phyloP scores from a whole-genome alignment of 208 protist species.

The Acanthamoeba culbertsoni region DNA sequence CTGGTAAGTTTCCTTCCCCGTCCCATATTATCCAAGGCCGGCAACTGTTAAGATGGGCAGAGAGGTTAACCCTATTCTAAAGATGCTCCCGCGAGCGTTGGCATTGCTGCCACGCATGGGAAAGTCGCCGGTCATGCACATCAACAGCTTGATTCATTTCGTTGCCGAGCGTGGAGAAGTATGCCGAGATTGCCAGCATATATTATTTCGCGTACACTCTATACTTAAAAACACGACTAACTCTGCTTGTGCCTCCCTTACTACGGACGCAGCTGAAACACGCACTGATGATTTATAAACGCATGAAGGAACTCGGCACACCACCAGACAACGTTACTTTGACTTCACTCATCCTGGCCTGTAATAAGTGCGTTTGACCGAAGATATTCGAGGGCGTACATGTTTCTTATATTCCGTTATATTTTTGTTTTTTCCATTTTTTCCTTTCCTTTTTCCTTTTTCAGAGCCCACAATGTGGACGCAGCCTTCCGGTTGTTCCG shows the following conservation, averaged over 20 bases:
- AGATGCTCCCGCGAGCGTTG: not conserved
- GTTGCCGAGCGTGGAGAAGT: not conserved
- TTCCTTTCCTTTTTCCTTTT: too few relatives aligned
- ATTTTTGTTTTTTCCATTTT: too few relatives aligned
- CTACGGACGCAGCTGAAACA: not conserved
- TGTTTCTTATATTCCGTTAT: too few relatives aligned
- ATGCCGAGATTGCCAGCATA: too few relatives aligned
- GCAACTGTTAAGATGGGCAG: too few relatives aligned
- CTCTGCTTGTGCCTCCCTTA: not conserved
- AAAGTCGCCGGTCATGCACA: not conserved
- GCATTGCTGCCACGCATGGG: not conserved
- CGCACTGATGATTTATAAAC: not conserved
- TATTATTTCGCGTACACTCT: not conserved
- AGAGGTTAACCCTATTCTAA: too few relatives aligned
- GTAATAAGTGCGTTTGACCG: not conserved
- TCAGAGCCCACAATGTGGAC: not conserved
- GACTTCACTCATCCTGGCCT: not conserved
- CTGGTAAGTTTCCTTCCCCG: not conserved
- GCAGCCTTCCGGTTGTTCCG: not conserved
- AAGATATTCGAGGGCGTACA: too few relatives aligned
- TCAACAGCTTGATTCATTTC: not conserved
- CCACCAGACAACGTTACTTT: not conserved
- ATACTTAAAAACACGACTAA: not conserved
- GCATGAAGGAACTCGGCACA: not conserved
- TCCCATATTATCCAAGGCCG: not conserved